phyloP scores from a whole-genome alignment of 495 filamentous ascomycete species.

The Talaromyces thailandensis region DNA sequence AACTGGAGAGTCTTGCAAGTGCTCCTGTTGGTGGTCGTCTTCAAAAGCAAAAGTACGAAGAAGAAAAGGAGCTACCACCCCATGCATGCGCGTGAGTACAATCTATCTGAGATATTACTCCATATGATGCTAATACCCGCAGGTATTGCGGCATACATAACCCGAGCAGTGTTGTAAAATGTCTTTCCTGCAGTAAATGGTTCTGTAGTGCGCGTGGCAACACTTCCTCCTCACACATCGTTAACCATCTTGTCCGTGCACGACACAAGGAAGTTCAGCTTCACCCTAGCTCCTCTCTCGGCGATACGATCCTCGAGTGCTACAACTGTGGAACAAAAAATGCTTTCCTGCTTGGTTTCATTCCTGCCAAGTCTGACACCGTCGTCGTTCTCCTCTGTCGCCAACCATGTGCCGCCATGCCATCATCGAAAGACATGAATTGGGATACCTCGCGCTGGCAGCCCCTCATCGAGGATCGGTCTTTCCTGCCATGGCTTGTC shows the following conservation, averaged over 20 bases:
- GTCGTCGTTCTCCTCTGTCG: constrained; percentile 96
- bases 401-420: constrained; percentile 89
- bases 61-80: constrained; percentile 85
- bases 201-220: constrained; percentile 98
- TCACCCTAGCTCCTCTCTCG: constrained; percentile 88
- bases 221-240: constrained; percentile 92
- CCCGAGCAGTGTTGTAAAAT: constrained; percentile 89
- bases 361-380: constrained; percentile 97
- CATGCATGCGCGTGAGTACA: constrained; percentile 91
- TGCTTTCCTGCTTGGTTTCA: constrained; percentile 98
- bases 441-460: constrained; percentile 99
- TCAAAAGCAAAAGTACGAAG: constrained; percentile 57
- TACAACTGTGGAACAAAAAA: constrained; percentile 99
- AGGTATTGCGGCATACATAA: constrained; percentile 99
- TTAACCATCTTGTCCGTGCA: constrained; percentile 95
- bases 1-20: constrained; percentile 86
- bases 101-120: not conserved
- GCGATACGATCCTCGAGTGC: constrained; percentile 95
- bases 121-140: constrained; percentile 11
- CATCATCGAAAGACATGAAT: constrained; percentile 99
- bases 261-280: constrained; percentile 98
- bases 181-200: constrained; percentile 93
- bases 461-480: constrained; percentile 92
- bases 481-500: constrained; percentile 92
- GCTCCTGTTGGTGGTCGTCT: constrained; percentile 65